Evolutionary conservation across 176 grass and related monocot genomes (phyloP), one percentile per base, ranked within the genome.

Genomic region (Oryza meridionalis): DNA sequence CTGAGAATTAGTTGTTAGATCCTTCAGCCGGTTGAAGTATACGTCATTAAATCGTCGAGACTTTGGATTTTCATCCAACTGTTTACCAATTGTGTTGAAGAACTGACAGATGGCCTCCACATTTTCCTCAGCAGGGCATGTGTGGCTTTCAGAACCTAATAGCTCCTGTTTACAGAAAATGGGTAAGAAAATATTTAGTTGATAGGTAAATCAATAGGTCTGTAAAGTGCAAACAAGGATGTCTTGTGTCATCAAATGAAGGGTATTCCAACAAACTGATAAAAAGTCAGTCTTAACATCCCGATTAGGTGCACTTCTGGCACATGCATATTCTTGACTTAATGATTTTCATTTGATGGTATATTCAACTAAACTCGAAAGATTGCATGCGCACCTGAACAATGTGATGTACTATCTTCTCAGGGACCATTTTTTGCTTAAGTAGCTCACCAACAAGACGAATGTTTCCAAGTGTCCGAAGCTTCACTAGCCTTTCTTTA

Each of bases 351-450:
- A 62, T 73, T 63, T 63, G n/a, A 50, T 69, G 11, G 8, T 29
- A 77, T 11, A 70, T 26, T 35, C 15, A 51, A 45, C 29, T 29
- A 78, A 11, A 46, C 43, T 22, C 12, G 19, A 81, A 77, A 21
- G 35, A 25, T 46, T 8, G 31, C 19, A 47, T 72, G 68, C 25
- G 64, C 76, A 94, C 92, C 88, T 94, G 92, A 90, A 94, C 88
- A 73, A 94, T 91, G 69, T 94, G 88, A 83, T 89, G 88, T 46
- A 94, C 86, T 61, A 94, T 91, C 83, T 94, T 94, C 86, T 88
- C 92, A 9, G 82, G 49, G 74, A 94, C 89, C 89, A 94, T 94
- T 58, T 89, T 94, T 83, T 91, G 92, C 83, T 91, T 91, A 47
- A 94, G 83, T 14, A 94, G 72, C 59, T 94, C 92, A 16, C 92